These are phyloP conservation scores for Vigna radiata DNA, from an alignment of 306 rosid species.

Conservation along the genomic window DNA sequence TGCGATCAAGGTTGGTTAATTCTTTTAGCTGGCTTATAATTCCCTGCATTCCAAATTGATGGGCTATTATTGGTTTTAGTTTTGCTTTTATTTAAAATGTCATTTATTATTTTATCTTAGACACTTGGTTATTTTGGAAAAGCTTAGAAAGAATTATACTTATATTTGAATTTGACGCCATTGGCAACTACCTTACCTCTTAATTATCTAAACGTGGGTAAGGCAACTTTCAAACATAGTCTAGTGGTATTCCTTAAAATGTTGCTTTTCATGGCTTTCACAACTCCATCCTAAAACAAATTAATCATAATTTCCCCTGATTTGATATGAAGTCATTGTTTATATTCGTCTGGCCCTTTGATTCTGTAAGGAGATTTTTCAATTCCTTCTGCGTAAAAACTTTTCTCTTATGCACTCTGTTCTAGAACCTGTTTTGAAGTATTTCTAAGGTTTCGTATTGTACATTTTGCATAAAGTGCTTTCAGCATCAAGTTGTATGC, in stretches of 20 bases:
- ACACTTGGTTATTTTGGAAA: slow-evolving; percentile 1
- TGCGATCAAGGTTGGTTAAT: slow-evolving; percentile 88
- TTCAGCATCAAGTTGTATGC: slow-evolving; percentile 14
- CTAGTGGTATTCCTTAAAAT: not conserved
- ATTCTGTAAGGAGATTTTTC: not conserved
- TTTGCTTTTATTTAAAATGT: not conserved
- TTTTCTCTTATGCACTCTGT: not conserved
- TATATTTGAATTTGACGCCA: not conserved
- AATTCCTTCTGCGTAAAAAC: not conserved
- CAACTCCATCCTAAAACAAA: not conserved
- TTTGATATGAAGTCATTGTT: not conserved
- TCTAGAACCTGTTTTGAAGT: not conserved
- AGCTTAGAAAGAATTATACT: slow-evolving; percentile 1
- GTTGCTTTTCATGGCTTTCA: not conserved
- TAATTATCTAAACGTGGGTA: slow-evolving; percentile 12
- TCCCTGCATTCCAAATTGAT: slow-evolving; percentile 15
- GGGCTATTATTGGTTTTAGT: not conserved
- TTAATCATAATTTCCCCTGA: not conserved
- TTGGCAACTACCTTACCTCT: slow-evolving; percentile 8
- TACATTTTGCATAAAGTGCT: slow-evolving; percentile 23
- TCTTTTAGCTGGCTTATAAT: slow-evolving; percentile 36
- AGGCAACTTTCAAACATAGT: not conserved
- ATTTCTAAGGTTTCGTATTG: not conserved
- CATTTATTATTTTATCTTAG: slow-evolving; percentile 21
- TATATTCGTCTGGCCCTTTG: not conserved